phyloP scores from a whole-genome alignment of 225 moss, liverwort and hornwort genomes.

The Sphagnum contortum region DNA sequence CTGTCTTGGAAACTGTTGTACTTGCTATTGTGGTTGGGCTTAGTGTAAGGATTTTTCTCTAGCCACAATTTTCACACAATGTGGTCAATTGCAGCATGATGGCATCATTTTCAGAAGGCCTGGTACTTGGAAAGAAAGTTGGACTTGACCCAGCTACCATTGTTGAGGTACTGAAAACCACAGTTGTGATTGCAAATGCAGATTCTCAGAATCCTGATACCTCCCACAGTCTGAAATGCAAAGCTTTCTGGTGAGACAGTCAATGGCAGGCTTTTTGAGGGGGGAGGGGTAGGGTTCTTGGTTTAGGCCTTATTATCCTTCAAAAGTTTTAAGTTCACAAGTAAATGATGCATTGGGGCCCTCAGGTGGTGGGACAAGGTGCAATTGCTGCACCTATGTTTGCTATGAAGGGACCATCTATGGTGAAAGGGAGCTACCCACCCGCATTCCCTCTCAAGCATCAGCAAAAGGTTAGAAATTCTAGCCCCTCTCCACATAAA shows the following conservation, averaged over 20 bases:
- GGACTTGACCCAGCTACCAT: constrained; percentile 68
- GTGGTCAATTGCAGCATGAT: constrained; percentile 65
- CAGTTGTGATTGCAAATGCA: neutral
- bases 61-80: neutral
- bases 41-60: no score
- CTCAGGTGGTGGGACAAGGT: neutral
- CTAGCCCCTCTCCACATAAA: no score
- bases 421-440: constrained; percentile 57
- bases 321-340: neutral
- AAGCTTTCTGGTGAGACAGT: no score
- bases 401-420: constrained; percentile 77
- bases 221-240: no score
- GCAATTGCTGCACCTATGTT: constrained; percentile 73
- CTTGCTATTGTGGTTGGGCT: no score
- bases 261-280: no score
- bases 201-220: no score
- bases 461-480: constrained; percentile 56
- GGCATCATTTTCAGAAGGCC: constrained; percentile 91
- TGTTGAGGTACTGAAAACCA: constrained; percentile 72
- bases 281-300: neutral
- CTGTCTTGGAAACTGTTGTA: no score
- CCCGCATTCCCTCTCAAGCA: constrained; percentile 84
- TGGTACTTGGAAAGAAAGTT: constrained; percentile 70
- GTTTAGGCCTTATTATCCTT: no score
- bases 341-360: neutral